phyloP scores from a whole-genome alignment of 2,329 filamentous ascomycete genomes.

The Orbilia oligospora region DNA sequence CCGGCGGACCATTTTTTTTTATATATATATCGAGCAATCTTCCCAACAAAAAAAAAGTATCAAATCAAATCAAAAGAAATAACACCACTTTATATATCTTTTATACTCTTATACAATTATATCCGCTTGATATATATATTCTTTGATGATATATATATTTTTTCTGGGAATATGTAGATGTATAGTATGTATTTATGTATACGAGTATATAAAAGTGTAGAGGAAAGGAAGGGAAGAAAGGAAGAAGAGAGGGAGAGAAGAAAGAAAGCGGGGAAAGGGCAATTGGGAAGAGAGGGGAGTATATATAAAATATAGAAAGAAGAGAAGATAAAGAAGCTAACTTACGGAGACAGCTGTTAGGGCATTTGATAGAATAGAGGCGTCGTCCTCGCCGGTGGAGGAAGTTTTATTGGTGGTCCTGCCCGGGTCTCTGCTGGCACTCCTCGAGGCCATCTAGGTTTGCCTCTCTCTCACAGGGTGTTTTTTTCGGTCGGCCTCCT shows the following conservation, averaged over 20 bases:
- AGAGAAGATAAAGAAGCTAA: not conserved
- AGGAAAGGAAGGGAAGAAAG: conserved; percentile 30
- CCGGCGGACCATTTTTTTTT: conserved; percentile 23
- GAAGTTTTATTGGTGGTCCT: not conserved
- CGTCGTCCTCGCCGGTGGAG: conserved; percentile 30
- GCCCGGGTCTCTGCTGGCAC: conserved; percentile 53
- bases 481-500: too few species aligned
- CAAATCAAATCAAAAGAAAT: not conserved
- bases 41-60: not conserved
- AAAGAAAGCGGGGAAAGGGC: conserved; percentile 58
- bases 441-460: conserved; percentile 34
- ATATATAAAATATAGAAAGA: conserved; percentile 38
- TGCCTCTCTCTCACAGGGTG: conserved; percentile 1
- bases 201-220: not conserved
- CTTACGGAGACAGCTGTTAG: conserved; percentile 58
- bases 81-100: too few species aligned
- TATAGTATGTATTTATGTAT: conserved; percentile 3
- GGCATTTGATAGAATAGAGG: conserved; percentile 51
- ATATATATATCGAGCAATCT: not conserved
- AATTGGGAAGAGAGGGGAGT: conserved; percentile 1
- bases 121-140: not conserved
- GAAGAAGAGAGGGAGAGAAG: too few species aligned
- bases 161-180: conserved; percentile 9
- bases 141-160: not conserved
- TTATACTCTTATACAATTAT: too few species aligned